phyloP scores from a whole-genome alignment of 2,329 filamentous ascomycete species.

The Pseudocercospora crystallina region DNA sequence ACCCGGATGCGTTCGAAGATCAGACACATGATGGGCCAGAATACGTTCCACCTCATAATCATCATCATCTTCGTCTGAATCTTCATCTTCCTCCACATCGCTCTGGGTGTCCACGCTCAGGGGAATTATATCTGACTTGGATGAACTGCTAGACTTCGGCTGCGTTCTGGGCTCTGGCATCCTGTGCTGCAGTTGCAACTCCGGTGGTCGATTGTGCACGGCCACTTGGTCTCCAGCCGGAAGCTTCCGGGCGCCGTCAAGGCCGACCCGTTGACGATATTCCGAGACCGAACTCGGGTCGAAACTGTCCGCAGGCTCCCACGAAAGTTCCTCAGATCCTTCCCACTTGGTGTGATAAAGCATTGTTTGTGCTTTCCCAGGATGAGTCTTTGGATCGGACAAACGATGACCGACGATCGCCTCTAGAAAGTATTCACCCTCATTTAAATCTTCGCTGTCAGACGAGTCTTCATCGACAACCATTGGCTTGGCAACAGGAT shows the following conservation, averaged over 20 bases:
- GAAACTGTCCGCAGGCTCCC: conserved; percentile 37
- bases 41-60: conserved; percentile 30
- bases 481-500: conserved; percentile 13
- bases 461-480: conserved; percentile 5
- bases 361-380: conserved; percentile 30
- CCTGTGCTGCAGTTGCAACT: too few species aligned
- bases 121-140: too few species aligned
- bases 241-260: conserved; percentile 9
- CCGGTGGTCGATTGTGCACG: too few species aligned
- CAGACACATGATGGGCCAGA: conserved; percentile 27
- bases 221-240: too few species aligned
- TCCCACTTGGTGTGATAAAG: conserved; percentile 37
- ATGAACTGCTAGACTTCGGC: too few species aligned
- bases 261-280: conserved; percentile 26
- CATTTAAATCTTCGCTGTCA: conserved; percentile 13
- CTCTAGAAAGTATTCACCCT: conserved; percentile 31
- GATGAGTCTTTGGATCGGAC: conserved; percentile 33
- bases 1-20: conserved; percentile 30
- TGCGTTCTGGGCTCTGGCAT: too few species aligned
- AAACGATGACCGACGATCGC: conserved; percentile 31
- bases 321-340: conserved; percentile 32
- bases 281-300: conserved; percentile 28
- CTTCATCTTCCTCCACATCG: neutral
- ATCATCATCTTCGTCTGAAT: conserved; percentile 10
- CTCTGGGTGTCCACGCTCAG: too few species aligned